Evolutionary conservation across 345 rosid genomes (phyloP).

Genomic region (Punica granatum): DNA sequence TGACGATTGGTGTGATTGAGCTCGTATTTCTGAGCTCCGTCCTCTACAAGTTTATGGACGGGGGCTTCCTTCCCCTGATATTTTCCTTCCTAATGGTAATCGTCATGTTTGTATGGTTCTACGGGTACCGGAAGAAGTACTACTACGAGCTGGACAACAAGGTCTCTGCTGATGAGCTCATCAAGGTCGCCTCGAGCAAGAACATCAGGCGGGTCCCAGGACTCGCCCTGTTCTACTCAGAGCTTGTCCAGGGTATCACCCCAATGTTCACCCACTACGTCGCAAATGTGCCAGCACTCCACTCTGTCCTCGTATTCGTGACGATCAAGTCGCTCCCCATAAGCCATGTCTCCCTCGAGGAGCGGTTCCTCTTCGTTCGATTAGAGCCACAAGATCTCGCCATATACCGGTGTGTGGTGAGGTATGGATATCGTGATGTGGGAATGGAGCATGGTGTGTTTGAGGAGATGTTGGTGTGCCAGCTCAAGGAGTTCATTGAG

Average conservation of each 20-base stretch:
- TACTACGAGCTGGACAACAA: conserved; percentile 18
- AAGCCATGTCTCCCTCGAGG: conserved; percentile 14
- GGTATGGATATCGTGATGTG: conserved; percentile 26
- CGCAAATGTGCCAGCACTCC: conserved; percentile 12
- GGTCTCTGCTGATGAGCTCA: conserved; percentile 4
- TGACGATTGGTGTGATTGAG: conserved; percentile 18
- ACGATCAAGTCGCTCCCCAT: conserved; percentile 25
- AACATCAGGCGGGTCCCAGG: conserved; percentile 12
- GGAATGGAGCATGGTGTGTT: conserved; percentile 17
- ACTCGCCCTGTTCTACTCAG: conserved; percentile 25
- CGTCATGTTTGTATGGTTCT: conserved; percentile 28
- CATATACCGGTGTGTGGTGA: conserved; percentile 23
- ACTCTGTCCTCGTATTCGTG: conserved; percentile 24
- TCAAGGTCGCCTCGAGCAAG: neutral
- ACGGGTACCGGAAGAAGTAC: conserved; percentile 21
- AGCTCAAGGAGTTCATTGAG: conserved; percentile 16
- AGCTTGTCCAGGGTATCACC: conserved; percentile 24
- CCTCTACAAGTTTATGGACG: conserved; percentile 24
- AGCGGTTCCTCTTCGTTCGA: conserved; percentile 22
- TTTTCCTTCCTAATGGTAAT: conserved; percentile 14
- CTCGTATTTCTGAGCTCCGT: conserved; percentile 17
- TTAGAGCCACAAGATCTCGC: conserved; percentile 9
- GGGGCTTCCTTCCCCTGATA: conserved; percentile 26
- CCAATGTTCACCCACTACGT: conserved; percentile 23
- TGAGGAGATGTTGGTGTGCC: conserved; percentile 13